Evolutionary conservation across 768 basidiomycete species (phyloP), one percentile per base, ranked within the genome.

Genomic region (Lepiota venenata): DNA sequence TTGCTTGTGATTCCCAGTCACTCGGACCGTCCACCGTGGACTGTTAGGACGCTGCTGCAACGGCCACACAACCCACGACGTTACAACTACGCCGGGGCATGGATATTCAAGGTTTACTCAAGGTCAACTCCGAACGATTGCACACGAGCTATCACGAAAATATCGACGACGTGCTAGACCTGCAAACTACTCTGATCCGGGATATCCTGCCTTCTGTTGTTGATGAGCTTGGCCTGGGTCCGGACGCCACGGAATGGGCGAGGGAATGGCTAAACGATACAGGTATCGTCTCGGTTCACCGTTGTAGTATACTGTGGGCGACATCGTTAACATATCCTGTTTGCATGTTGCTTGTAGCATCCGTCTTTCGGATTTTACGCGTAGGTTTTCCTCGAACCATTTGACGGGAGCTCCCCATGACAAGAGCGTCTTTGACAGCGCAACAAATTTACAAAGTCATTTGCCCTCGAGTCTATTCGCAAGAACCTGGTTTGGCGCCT

Each of bases 191-290:
- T 3, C 63, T 88, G 43, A 74, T 78, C 58, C 66, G 76, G 27
- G 77, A 84, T 44, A 76, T 88, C 46, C 66, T 88, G 52, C 84
- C 85, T 56, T 79, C 78, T 48, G 68, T 88, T 51, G 68, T 68
- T 20, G 78, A 82, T 61, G 86, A 88, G 63, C 74, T 85, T 25
- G 71, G 72, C 37, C 74, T 87, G 43, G 66, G 71, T 56, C 69
- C 71, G 47, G 70, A 72, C 14, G 76, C 77, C 56, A 67, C 71
- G 54, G 69, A 74, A 57, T 81, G 80, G 79, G 78, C 81, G 22
- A 72, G 66, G 36, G 77, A 80, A 64, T 91, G 85, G 86, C 67
- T 88, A 29, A 69, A 73, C 27, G 88, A 91, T 72, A 79, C 77
- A 43, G 71, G 88, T 88, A 73, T 63, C 81, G 74, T n/a, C 18